Evolutionary conservation across 2,329 filamentous ascomycete genomes (phyloP), one percentile per base, ranked within the genome.

Genomic region (Cercospora canescens): DNA sequence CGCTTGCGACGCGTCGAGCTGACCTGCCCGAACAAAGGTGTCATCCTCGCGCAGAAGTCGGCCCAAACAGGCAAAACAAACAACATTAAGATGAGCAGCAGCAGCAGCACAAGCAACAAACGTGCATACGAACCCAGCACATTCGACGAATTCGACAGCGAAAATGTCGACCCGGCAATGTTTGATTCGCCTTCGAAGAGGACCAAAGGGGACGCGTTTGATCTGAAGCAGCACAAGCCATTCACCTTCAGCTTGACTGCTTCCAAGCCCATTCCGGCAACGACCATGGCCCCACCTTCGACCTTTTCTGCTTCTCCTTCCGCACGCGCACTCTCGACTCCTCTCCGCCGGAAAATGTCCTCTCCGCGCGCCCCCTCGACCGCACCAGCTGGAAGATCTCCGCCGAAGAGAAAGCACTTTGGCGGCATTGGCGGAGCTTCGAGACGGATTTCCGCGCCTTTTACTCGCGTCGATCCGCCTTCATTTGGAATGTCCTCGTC

Each of bases 321-420:
- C 37, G 72, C 73, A 35, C 37, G 57, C 57, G 28, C 56, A 26
- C 62, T 73, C n/a, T 64, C 64, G 48, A 82, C 79, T 16, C 80
- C 79, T 14, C 73, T 78, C 41, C 76, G 64, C 75, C 77, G 69
- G 67, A 77, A 75, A 63, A 77, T 76, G 56, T 78, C 79, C 12
- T 80, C 81, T 3, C 78, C 81, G 62, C 81, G 82, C 64, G 77
- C 75, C 65, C 79, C 78, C 52, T 62, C 73, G 66, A 78, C 87
- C 55, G 87, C 90, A n/a, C 90, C 91, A 45, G 91, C 91, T 71
- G 91, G 93, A 56, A 91, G 93, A 68, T 95, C 92, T 3, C 92
- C 93, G 2, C 91, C 93, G 2, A 91, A 89, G 73, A 79, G 84
- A 72, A 93, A 92, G 80, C 87, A 88, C 26, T 26, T 50, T 26